A percentile compares a stretch with the other conserved stretches of the same genome.
Evolutionary conservation across 202 grass and related monocot species (phyloP).

Genomic region (Thinopyrum obtusiflorum): DNA sequence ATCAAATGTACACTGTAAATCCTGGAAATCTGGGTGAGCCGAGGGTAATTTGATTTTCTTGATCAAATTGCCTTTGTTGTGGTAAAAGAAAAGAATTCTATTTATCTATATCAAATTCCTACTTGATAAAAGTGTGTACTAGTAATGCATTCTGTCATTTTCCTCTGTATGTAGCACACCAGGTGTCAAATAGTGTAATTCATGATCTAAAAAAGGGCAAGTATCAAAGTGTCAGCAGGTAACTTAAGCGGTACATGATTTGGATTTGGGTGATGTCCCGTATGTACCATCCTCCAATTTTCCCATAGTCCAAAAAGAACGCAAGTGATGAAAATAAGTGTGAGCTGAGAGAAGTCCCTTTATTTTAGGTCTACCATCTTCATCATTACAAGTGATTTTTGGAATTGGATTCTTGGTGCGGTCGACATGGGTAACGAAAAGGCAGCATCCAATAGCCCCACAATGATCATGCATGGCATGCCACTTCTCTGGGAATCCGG

Average conservation of each 20-base stretch:
- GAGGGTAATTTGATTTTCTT: constrained; percentile 37
- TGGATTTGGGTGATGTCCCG: neutral
- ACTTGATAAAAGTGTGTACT: neutral
- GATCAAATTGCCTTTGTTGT: constrained; percentile 32
- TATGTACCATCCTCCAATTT: too few relatives aligned
- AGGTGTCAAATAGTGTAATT: constrained; percentile 5
- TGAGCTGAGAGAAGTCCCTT: neutral
- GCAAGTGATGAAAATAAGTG: neutral
- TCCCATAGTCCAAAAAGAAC: neutral
- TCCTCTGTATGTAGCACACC: constrained; percentile 21
- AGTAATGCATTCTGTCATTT: constrained; percentile 24
- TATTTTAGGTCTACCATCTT: neutral
- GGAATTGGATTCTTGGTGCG: neutral
- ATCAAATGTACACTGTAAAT: constrained; percentile 47
- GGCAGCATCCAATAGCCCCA: neutral
- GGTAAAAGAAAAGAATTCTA: constrained; percentile 1
- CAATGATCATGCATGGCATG: neutral
- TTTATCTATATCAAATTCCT: constrained; percentile 16
- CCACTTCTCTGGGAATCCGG: too few relatives aligned
- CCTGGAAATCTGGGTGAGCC: constrained; percentile 7
- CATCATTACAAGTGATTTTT: neutral
- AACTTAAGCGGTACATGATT: constrained; percentile 17
- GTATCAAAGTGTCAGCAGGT: constrained; percentile 28
- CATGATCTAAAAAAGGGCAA: neutral
- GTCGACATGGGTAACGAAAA: constrained; percentile 1